Evolutionary conservation across 441 rosid species (phyloP), one percentile per base, ranked within the genome.

Genomic region (Metrosideros polymorpha): DNA sequence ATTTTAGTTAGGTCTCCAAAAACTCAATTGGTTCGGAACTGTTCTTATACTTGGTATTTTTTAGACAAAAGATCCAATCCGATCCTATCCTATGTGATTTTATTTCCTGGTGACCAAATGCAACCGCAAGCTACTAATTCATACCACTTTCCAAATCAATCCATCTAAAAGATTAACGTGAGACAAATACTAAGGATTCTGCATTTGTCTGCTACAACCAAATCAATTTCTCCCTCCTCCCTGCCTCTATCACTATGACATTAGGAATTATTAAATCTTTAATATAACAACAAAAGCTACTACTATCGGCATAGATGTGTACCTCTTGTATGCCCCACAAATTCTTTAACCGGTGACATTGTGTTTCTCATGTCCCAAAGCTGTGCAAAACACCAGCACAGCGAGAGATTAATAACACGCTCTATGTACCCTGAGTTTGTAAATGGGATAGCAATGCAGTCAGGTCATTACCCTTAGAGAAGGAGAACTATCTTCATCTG

Each of bases 331-430:
- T 97, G 99, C 35, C 99, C 99, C 86, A 89, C 92, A 92, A 95
- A 95, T 92, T 97, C 98, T 89, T 91, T 93, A 77, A 97, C 95
- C 32, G 99, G 99, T 63, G 96, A 91, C 95, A 98, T 89, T 86
- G 89, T 90, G 90, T 98, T 96, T 88, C 99, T 92, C 99, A 97
- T 96, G 90, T 98, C 99, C 99, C 99, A 97, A 87, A 98, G 99
- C 99, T 97, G 96, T 42, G 79, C 88, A 84, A 89, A 85, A 82
- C 59, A 85, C 82, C 59, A 82, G 77, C 27, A 90, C 57, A 86
- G 4, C 32, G 50, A 85, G 86, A 53, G 18, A 66, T 52, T 43
- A 27, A 82, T 47, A 30, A 83, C 47, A 25, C 27, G 14, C 47
- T 71, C 79, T 25, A 39, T 39, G 47, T 39, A 39, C 79, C 52